A percentile compares a stretch with the other conserved stretches of the same genome.
Conservation (phyloP, 1,139 yeast species). For the Diutina rugosa region DNA sequence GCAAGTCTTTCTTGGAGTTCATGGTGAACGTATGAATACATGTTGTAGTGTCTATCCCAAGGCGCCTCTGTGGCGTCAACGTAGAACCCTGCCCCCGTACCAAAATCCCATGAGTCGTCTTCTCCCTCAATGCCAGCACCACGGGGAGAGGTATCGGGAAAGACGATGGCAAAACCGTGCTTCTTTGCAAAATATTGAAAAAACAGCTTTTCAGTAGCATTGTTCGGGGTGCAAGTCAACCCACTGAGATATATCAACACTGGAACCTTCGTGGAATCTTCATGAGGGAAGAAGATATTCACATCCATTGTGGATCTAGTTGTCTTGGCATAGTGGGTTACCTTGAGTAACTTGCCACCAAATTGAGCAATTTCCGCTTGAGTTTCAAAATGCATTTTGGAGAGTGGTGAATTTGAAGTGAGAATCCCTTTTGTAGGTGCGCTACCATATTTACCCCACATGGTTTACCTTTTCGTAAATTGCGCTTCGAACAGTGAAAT, state of each 20-base stretch:
- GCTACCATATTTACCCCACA: background rate
- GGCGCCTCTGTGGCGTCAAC: constrained; percentile 70
- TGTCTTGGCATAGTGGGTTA: constrained; percentile 54
- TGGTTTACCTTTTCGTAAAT: background rate
- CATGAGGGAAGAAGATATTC: constrained; percentile 61
- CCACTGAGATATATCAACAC: constrained; percentile 78
- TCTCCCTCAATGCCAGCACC: constrained; percentile 80
- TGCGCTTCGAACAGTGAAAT: no score
- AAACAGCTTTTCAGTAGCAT: constrained; percentile 90
- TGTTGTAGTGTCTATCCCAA: constrained; percentile 61
- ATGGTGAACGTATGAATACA: constrained; percentile 72
- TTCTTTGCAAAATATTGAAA: constrained; percentile 73
- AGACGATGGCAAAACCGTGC: constrained; percentile 76
- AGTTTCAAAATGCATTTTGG: background rate
- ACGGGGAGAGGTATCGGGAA: constrained; percentile 95
- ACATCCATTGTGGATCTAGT: constrained; percentile 73
- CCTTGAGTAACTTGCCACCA: constrained; percentile 24
- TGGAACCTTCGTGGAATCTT: constrained; percentile 32
- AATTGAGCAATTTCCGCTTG: background rate
- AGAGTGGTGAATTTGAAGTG: no score
- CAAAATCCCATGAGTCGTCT: constrained; percentile 80
- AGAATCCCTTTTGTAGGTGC: background rate
- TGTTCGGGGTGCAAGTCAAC: constrained; percentile 85
- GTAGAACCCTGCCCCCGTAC: constrained; percentile 92
- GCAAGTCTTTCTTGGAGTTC: constrained; percentile 51